Percentiles rank a stretch among this genome's conserved stretches.
phyloP scores from a whole-genome alignment of 768 basidiomycete species.

The Panaeolus cyanescens region DNA sequence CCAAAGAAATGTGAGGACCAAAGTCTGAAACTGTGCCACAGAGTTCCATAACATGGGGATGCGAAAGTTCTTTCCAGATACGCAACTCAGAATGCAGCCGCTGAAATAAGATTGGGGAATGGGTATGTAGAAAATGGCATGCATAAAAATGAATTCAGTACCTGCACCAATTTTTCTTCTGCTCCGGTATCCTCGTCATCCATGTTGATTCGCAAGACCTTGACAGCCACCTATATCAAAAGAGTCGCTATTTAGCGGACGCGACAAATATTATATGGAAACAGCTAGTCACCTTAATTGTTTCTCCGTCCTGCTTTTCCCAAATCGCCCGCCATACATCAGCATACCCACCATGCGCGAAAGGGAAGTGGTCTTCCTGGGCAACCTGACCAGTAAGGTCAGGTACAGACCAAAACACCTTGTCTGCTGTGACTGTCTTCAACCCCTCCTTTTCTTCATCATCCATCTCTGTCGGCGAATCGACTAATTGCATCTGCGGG shows the following conservation, averaged over 20 bases:
- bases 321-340: conserved; percentile 44
- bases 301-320: conserved; percentile 22
- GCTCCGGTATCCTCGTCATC: conserved; percentile 31
- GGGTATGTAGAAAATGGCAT: not conserved
- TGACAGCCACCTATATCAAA: conserved; percentile 36
- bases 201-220: conserved; percentile 36
- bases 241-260: not conserved
- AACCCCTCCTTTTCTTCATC: not conserved
- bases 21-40: conserved; percentile 38
- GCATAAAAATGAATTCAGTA: not conserved
- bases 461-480: conserved; percentile 3
- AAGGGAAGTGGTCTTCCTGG: conserved; percentile 32
- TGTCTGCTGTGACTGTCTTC: not conserved
- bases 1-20: conserved; percentile 38
- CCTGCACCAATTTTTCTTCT: conserved; percentile 29
- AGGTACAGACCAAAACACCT: conserved; percentile 11
- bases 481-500: conserved; percentile 6
- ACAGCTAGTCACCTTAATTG: not conserved
- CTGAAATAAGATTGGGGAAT: conserved; percentile 21
- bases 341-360: conserved; percentile 44
- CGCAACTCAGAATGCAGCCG: conserved; percentile 35
- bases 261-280: not conserved
- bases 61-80: conserved; percentile 38
- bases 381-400: conserved; percentile 34
- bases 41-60: conserved; percentile 39